Conservation (phyloP, 2,329 filamentous ascomycete genomes). For the Arthroderma sp. region DNA sequence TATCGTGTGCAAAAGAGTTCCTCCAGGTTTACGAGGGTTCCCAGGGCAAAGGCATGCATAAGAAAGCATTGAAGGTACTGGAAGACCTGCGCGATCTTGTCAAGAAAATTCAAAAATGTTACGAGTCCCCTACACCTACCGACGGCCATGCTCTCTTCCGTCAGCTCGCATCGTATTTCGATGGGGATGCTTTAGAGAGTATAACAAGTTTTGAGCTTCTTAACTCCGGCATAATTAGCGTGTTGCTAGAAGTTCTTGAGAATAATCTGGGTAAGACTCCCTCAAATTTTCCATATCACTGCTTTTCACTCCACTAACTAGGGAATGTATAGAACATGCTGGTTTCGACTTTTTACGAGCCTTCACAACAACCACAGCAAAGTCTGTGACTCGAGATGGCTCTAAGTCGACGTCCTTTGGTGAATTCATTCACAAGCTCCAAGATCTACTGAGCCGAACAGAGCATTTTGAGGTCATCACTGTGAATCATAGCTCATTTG, state of each 20-base stretch:
- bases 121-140: constrained; percentile 27
- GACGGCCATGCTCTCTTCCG: constrained; percentile 56
- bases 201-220: constrained; percentile 92
- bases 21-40: constrained; percentile 70
- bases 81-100: constrained; percentile 59
- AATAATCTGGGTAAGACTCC: constrained; percentile 40
- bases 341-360: constrained; percentile 76
- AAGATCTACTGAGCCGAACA: constrained; percentile 87
- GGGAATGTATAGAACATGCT: constrained; percentile 35
- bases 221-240: constrained; percentile 76
- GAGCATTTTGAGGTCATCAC: constrained; percentile 98
- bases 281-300: constrained; percentile 2
- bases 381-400: constrained; percentile 49
- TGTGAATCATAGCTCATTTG: constrained; percentile 57
- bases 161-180: constrained; percentile 69
- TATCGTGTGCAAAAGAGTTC: constrained; percentile 66
- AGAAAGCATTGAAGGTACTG: constrained; percentile 65
- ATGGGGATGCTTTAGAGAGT: constrained; percentile 75
- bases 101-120: constrained; percentile 57
- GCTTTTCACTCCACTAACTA: constrained; percentile 3
- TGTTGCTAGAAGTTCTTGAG: constrained; percentile 70
- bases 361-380: constrained; percentile 63
- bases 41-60: constrained; percentile 58
- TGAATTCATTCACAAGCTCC: constrained; percentile 80
- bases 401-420: constrained; percentile 73